Evolutionary conservation across 495 filamentous ascomycete species (phyloP).

Genomic region (Bombardia bombarda): DNA sequence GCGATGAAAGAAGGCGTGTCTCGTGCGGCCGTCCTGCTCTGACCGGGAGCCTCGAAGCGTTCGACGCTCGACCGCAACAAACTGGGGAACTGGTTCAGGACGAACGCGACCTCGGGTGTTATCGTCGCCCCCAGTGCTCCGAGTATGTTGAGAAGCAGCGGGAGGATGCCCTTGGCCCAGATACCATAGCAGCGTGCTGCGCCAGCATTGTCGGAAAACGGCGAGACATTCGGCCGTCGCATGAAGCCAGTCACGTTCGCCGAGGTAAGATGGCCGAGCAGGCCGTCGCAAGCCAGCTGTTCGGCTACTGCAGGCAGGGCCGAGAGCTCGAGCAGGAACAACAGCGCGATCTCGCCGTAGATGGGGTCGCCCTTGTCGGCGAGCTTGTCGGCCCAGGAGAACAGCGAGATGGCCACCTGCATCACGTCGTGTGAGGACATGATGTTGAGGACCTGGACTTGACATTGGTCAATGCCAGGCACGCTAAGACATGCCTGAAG

Average conservation of each 20-base stretch:
- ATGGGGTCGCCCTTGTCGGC: slow-evolving; percentile 73
- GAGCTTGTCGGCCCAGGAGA: slow-evolving; percentile 87
- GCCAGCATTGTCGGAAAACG: slow-evolving; percentile 49
- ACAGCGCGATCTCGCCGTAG: slow-evolving; percentile 81
- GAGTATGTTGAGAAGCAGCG: slow-evolving; percentile 84
- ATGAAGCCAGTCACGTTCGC: slow-evolving; percentile 67
- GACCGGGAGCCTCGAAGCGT: slow-evolving; percentile 47
- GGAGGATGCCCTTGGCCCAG: slow-evolving; percentile 82
- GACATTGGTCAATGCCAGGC: slow-evolving; percentile 52
- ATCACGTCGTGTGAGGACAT: slow-evolving; percentile 58
- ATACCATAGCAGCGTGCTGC: slow-evolving; percentile 63
- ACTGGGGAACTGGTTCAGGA: slow-evolving; percentile 75
- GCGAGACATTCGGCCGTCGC: slow-evolving; percentile 59
- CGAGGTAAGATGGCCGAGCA: slow-evolving; percentile 68
- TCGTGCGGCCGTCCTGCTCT: slow-evolving; percentile 34
- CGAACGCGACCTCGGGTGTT: slow-evolving; percentile 74
- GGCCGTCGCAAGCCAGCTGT: slow-evolving; percentile 75
- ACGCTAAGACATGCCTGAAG: slow-evolving; percentile 73
- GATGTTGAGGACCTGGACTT: slow-evolving; percentile 57
- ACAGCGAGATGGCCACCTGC: slow-evolving; percentile 78
- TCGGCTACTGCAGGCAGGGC: slow-evolving; percentile 76
- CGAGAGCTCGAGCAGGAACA: slow-evolving; percentile 83
- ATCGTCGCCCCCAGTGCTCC: slow-evolving; percentile 67
- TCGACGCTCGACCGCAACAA: slow-evolving; percentile 57
- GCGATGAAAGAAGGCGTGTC: slow-evolving; percentile 48